Conservation (phyloP, 768 basidiomycete genomes). For the Podaxis sp. region DNA sequence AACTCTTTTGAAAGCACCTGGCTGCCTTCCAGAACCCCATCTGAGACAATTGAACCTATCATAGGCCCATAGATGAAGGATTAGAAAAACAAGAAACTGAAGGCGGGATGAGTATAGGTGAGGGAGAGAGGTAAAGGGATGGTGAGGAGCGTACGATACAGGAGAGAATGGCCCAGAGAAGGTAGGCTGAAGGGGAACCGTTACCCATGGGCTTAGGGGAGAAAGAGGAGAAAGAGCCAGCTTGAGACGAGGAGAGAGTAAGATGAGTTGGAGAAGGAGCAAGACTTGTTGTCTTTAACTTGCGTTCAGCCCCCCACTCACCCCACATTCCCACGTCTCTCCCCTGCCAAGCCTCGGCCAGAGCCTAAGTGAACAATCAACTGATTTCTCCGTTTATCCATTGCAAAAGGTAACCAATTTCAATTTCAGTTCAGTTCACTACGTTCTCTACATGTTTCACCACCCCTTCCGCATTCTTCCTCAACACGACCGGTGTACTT, state of each 20-base stretch:
- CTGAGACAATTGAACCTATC: slow-evolving; percentile 71
- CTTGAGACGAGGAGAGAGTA: slow-evolving; percentile 10
- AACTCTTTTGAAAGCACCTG: slow-evolving; percentile 81
- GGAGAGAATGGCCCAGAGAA: slow-evolving; percentile 73
- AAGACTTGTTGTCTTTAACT: background rate
- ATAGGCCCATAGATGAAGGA: slow-evolving; percentile 77
- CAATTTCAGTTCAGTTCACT: background rate
- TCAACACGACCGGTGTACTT: slow-evolving; percentile 45
- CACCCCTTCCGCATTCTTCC: background rate
- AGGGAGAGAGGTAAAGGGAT: background rate
- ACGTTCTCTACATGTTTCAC: background rate
- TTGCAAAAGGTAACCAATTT: background rate
- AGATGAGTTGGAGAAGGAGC: background rate
- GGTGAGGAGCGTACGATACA: slow-evolving; percentile 50
- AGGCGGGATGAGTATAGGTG: background rate
- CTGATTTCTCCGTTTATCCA: background rate
- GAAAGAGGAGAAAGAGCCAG: slow-evolving; percentile 26
- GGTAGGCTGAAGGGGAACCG: slow-evolving; percentile 70
- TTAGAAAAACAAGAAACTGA: slow-evolving; percentile 66
- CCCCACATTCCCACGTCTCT: background rate
- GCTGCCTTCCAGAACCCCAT: slow-evolving; percentile 74
- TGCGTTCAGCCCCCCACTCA: background rate
- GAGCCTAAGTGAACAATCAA: background rate
- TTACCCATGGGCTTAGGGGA: slow-evolving; percentile 46
- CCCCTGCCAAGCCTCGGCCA: background rate